Conservation (phyloP, 1,284 basidiomycete genomes). For the Tylopilus sp. region DNA sequence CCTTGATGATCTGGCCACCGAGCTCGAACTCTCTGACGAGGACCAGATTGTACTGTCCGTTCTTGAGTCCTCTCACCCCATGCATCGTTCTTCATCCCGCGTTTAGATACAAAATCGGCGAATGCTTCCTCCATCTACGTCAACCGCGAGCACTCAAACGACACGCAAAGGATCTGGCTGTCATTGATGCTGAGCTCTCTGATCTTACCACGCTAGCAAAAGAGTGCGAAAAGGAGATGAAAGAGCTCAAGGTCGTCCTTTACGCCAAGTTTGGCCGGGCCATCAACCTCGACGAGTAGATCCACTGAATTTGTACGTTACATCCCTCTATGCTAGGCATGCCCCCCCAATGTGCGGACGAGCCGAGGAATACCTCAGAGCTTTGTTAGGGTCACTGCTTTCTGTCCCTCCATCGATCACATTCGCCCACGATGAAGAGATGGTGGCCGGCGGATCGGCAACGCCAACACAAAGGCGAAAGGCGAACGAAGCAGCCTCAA, state of each 20-base stretch:
- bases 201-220: constrained; percentile 63
- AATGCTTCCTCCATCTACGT: constrained; percentile 56
- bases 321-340: too few relatives aligned
- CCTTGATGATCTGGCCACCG: constrained; percentile 88
- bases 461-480: too few relatives aligned
- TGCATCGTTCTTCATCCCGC: constrained; percentile 6
- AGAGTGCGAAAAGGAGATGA: constrained; percentile 89
- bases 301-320: constrained; percentile 7
- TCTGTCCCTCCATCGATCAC: too few relatives aligned
- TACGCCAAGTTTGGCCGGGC: constrained; percentile 95
- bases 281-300: constrained; percentile 89
- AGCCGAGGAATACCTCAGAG: too few relatives aligned
- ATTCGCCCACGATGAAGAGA: too few relatives aligned
- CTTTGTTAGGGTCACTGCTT: too few relatives aligned
- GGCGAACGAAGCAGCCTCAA: too few relatives aligned
- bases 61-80: background rate
- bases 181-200: constrained; percentile 70
- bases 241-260: constrained; percentile 85
- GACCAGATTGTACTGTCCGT: constrained; percentile 81
- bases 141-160: constrained; percentile 67
- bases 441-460: too few relatives aligned
- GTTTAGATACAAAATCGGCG: constrained; percentile 89
- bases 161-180: constrained; percentile 77
- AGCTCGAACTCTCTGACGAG: constrained; percentile 92
- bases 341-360: too few relatives aligned